Evolutionary conservation across 2,329 filamentous ascomycete species (phyloP).

Genomic region (Epichloe festucae): DNA sequence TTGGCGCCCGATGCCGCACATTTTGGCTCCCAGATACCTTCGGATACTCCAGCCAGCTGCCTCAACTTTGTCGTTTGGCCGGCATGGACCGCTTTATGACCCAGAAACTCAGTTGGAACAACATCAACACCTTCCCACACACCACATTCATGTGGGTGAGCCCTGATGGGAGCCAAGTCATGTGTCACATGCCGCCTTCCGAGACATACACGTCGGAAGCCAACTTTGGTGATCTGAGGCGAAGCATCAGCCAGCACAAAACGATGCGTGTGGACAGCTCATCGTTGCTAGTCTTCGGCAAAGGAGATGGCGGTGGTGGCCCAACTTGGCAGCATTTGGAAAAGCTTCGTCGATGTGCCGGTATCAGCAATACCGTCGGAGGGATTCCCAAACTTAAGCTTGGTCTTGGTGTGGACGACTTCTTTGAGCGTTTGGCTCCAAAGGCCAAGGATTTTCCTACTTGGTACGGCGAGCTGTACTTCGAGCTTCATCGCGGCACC

Average conservation of each 20-base stretch:
- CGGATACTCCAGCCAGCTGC: constrained; percentile 89
- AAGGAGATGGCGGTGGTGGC: constrained; percentile 90
- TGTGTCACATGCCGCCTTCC: constrained; percentile 93
- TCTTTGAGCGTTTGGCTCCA: constrained; percentile 75
- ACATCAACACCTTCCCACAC: constrained; percentile 97
- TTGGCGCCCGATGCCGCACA: constrained; percentile 75
- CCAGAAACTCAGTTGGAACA: constrained; percentile 99
- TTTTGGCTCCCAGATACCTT: constrained; percentile 99
- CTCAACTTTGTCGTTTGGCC: constrained; percentile 84
- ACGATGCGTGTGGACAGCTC: constrained; percentile 87
- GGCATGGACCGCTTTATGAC: constrained; percentile 96
- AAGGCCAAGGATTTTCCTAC: constrained; percentile 73
- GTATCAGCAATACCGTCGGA: constrained; percentile 77
- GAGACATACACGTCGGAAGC: constrained; percentile 94
- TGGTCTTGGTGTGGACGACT: constrained; percentile 83
- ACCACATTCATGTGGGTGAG: constrained; percentile 99
- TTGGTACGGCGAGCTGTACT: constrained; percentile 97
- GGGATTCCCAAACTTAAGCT: constrained; percentile 73
- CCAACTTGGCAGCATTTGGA: constrained; percentile 90
- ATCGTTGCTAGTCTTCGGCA: constrained; percentile 86
- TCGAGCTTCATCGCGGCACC: constrained; percentile 91
- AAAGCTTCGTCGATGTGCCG: constrained; percentile 84
- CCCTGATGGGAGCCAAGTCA: constrained; percentile 87
- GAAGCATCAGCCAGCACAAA: constrained; percentile 86
- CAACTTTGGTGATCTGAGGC: constrained; percentile 84